phyloP scores from a whole-genome alignment of 2,329 filamentous ascomycete species.

The Polychaeton citri region DNA sequence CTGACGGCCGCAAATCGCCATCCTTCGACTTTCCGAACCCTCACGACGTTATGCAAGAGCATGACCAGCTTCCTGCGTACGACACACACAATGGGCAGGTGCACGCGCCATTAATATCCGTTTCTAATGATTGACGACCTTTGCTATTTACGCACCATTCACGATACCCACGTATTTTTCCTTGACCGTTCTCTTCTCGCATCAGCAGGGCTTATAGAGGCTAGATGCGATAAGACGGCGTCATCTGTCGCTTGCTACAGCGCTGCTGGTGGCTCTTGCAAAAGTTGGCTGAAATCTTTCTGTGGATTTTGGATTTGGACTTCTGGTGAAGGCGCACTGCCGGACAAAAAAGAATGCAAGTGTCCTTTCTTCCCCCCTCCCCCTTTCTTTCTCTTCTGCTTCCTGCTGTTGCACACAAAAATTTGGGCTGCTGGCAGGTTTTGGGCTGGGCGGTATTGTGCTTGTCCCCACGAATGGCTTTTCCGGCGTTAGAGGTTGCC shows the following conservation, averaged over 20 bases:
- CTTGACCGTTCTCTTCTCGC: constrained; percentile 12
- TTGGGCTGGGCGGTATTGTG: background rate
- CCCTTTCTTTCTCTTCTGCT: too few relatives aligned
- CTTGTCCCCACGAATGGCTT: too few relatives aligned
- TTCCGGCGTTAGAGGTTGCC: background rate
- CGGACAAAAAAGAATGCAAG: background rate
- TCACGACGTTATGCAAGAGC: constrained; percentile 7
- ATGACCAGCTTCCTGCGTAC: constrained; percentile 19
- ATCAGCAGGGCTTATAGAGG: constrained; percentile 18
- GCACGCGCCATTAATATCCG: constrained; percentile 6
- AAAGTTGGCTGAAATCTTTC: too few relatives aligned
- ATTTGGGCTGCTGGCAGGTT: background rate
- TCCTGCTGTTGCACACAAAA: too few relatives aligned
- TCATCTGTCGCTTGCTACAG: too few relatives aligned
- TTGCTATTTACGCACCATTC: constrained; percentile 8
- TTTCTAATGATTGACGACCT: constrained; percentile 16
- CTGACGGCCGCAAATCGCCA: constrained; percentile 18
- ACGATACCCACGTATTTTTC: constrained; percentile 17
- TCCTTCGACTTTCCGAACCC: constrained; percentile 15
- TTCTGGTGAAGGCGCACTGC: background rate
- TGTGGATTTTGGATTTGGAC: too few relatives aligned
- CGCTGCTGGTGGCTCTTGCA: too few relatives aligned
- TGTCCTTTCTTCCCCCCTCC: background rate
- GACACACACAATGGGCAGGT: constrained; percentile 11
- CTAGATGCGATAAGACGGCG: constrained; percentile 1